These are phyloP conservation scores for Symmetrospora coprosmae DNA, from an alignment of 768 basidiomycete genomes.

Conservation along the genomic window DNA sequence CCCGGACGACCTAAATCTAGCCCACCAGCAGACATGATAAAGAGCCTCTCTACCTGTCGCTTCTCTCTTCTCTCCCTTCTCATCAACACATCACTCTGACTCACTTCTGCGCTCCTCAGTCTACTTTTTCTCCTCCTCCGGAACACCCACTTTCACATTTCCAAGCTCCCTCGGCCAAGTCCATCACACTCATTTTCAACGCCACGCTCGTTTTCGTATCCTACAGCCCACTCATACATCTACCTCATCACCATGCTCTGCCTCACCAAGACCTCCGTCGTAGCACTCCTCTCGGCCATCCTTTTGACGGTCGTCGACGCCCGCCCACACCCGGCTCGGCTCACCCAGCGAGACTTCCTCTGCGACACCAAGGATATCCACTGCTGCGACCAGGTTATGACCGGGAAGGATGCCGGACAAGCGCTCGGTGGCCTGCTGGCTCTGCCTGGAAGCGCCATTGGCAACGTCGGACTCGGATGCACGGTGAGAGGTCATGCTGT, in stretches of 20 bases:
- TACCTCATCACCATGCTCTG: background rate
- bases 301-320: background rate
- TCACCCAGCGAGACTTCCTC: slow-evolving; percentile 15
- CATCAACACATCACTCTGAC: background rate
- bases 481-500: too few relatives aligned
- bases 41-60: background rate
- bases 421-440: slow-evolving; percentile 1
- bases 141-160: background rate
- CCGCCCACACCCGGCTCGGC: slow-evolving; percentile 14
- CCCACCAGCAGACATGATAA: too few relatives aligned
- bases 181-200: background rate
- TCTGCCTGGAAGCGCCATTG: background rate
- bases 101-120: background rate
- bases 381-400: slow-evolving; percentile 17
- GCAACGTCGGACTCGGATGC: slow-evolving; percentile 11
- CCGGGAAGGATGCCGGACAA: slow-evolving; percentile 1
- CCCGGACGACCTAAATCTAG: too few relatives aligned
- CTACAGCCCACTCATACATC: background rate
- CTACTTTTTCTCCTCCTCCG: too few relatives aligned
- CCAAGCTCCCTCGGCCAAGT: background rate
- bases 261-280: too few relatives aligned
- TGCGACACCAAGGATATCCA: slow-evolving; percentile 14
- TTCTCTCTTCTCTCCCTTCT: background rate
- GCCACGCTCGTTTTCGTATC: background rate
- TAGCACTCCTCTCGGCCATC: background rate